phyloP scores from a whole-genome alignment of 352 stramenopile genomes.

The Phytophthora crassamura region DNA sequence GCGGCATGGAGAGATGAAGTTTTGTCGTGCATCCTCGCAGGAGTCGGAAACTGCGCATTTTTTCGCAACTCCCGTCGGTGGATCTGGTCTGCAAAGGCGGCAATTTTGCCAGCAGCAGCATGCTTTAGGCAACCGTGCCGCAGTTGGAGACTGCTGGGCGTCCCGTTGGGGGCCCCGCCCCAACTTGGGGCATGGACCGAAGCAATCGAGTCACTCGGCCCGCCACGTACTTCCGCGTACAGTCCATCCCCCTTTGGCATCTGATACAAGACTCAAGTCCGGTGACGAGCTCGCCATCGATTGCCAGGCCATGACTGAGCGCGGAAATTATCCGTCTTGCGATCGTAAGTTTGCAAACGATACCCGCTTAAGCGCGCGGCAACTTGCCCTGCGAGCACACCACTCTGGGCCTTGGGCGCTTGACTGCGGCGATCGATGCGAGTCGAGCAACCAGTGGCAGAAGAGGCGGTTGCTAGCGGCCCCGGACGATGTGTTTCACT shows the following conservation, averaged over 20 bases:
- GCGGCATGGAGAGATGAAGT: no score
- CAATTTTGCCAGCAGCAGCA: not conserved
- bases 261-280: conserved; percentile 24
- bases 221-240: conserved; percentile 35
- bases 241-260: conserved; percentile 15
- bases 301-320: not conserved
- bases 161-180: no score
- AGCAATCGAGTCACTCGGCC: conserved; percentile 16
- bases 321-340: no score
- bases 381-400: no score
- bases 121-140: not conserved
- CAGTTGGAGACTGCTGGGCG: no score
- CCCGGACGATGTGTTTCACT: conserved; percentile 25
- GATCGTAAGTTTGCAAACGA: no score
- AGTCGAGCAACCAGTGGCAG: conserved; percentile 1
- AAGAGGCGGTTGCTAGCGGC: conserved; percentile 14
- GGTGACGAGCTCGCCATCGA: conserved; percentile 22
- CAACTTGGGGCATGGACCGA: not conserved
- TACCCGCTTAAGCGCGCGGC: no score
- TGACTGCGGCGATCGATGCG: no score
- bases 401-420: no score
- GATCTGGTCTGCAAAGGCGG: not conserved
- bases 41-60: conserved; percentile 20
- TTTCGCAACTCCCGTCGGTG: not conserved
- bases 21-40: not conserved